These are phyloP conservation scores for Spiraea crenata DNA, from an alignment of 331 rosid genomes.

Conservation along the genomic window DNA sequence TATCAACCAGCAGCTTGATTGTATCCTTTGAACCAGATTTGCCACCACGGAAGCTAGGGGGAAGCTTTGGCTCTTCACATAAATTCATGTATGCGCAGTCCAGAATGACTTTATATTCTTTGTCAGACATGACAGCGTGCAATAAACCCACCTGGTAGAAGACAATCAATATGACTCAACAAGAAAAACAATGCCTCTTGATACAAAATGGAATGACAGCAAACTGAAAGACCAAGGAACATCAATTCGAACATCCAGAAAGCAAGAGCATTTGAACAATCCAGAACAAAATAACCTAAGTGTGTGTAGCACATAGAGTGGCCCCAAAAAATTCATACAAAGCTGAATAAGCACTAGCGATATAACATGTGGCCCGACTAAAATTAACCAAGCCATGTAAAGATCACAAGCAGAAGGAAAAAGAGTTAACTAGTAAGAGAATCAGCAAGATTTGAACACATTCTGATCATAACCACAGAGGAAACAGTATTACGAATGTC, in stretches of 20 bases:
- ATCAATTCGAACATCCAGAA: background rate
- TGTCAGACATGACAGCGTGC: constrained; percentile 80
- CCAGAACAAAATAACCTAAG: background rate
- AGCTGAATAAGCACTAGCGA: background rate
- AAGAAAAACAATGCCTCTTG: constrained; percentile 11
- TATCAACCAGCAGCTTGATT: constrained; percentile 77
- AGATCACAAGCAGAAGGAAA: background rate
- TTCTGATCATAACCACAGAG: background rate
- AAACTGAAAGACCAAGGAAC: background rate
- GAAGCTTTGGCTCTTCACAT: constrained; percentile 78
- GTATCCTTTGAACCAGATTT: constrained; percentile 70
- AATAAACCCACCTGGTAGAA: constrained; percentile 73
- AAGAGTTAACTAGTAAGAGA: background rate
- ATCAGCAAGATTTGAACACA: background rate
- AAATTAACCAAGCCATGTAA: background rate
- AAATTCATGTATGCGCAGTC: constrained; percentile 81
- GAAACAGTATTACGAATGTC: background rate
- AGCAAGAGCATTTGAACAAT: background rate
- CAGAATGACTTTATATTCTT: constrained; percentile 92
- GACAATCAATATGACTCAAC: constrained; percentile 22
- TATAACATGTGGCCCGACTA: background rate
- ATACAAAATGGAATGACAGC: background rate
- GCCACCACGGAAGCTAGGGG: constrained; percentile 90
- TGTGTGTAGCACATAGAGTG: background rate
- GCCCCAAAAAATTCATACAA: background rate